Base-by-base conservation (phyloP, 768 basidiomycete species). In the Russula olivacea region DNA sequence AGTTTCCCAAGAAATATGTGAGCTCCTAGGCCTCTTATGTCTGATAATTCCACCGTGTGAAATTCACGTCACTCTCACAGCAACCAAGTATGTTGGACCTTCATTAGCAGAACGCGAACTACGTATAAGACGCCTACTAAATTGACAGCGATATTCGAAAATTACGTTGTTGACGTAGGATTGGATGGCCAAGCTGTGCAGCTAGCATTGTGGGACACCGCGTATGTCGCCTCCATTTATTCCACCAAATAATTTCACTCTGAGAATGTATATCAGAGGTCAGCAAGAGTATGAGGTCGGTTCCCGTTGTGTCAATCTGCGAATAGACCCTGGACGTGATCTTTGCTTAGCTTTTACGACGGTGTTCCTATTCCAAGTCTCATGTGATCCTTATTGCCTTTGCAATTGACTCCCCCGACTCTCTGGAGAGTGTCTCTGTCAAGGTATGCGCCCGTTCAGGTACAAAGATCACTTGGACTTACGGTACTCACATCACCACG, bases 331-430 rank as follows among this genome's bases (percentile, higher is more conserved):
- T 66, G 60, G 67, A 55, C 62, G 12, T 41, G 14, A 53, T 58
- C 21, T n/a, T 48, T 48, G 15, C 30, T 7, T 72, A 94, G 88
- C 88, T 95, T 67, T 80, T 98, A 70, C 87, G 97, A 69, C 97
- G 96, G 52, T 84, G 98, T 75, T 97, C 94, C 52, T 98, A 98
- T 76, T 93, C 94, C 58, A 93, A 97, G 79, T 97, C 96, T 64
- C 97, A 99, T 75, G 92, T 99, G 71, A 97, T 99, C 72, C 85
- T 99, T 67, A 98, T 99, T 71, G 95, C 95, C 50, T 99, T 95
- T 73, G 84, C 93, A 55, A 86, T 98, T 70, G 96, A 98, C 76
- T 93, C 93, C 41, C 93, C 93, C 25, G 97, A 98, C 76, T 96
- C 93, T 43, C 79, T 98, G 61, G 95, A 98, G 68, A 98, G 98